phyloP scores from a whole-genome alignment of 192 early-diverging fungal genomes.

The Rhizophagus clarus region DNA sequence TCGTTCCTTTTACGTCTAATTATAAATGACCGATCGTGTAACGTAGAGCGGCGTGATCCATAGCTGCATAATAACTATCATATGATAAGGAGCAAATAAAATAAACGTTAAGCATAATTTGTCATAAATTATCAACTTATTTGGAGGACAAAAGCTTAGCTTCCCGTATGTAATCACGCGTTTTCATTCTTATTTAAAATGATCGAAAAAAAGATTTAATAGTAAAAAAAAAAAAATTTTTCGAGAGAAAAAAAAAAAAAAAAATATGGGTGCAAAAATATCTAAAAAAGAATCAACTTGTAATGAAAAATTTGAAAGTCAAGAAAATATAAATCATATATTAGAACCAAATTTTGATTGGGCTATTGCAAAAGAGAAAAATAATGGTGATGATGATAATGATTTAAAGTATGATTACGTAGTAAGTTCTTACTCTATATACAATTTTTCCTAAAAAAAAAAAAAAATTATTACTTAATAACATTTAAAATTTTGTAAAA shows the following conservation, averaged over 20 bases:
- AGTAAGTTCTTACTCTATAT: too few relatives aligned
- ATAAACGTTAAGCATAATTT: too few relatives aligned
- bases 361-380: neutral
- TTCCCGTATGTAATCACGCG: neutral
- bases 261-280: neutral
- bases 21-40: too few relatives aligned
- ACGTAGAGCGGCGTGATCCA: too few relatives aligned
- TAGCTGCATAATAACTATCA: too few relatives aligned
- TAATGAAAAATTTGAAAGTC: neutral
- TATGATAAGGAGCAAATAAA: too few relatives aligned
- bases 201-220: too few relatives aligned
- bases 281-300: neutral
- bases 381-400: neutral
- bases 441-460: too few relatives aligned
- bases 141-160: neutral
- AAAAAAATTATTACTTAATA: neutral
- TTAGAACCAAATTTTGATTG: neutral
- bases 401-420: neutral
- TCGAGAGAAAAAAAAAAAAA: neutral
- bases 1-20: too few relatives aligned
- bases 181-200: neutral
- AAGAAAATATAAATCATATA: neutral
- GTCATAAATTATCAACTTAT: neutral
- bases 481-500: neutral
- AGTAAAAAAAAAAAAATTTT: neutral